Base-by-base conservation (phyloP, 2,329 filamentous ascomycete species). In the Penicillium vulpinum region DNA sequence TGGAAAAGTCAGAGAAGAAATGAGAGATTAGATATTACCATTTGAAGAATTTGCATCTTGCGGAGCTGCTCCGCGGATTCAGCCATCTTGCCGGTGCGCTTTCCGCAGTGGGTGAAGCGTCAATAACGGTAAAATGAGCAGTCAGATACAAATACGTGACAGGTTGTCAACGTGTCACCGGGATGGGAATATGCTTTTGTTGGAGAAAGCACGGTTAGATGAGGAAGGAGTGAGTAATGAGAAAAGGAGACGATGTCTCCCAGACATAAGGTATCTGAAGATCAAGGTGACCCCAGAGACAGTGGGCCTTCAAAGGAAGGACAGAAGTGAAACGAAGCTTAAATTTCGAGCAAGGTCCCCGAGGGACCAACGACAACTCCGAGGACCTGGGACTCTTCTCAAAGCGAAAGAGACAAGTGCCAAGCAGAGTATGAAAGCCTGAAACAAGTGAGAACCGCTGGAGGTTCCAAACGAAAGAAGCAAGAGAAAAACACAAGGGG, bases 41-140 rank as follows among this genome's bases (percentile, higher is more conserved):
- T 35, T 44, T 44, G 38, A 11, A 51, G 16, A 15, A 18, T 26
- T 16, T 45, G 38, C 49, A 51, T 43, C 29, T 9, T 31, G 28
- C 39, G 49, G 22, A 51, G 49, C 28, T 51, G 39, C 39, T 51
- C 38, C 16, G 26, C 21, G n/a, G 39, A 44, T 21, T 45, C 49
- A 13, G 21, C 24, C 49, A 51, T 51, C 16, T 35, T 51, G 21
- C n/a, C 7, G 38, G n/a, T 31, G 9, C 13, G 16, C n/a, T 51
- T 41, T 18, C 26, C 24, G 13, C 15, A 15, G 26, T 18, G 36
- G 9, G 35, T n/a, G 3, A 29, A 41, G 24, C 2, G 3, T 2
- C 10, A 2, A 33, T 18, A 9, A 51, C 4, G 16, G 16, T 21
- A n/a, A 33, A 5, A 13, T 26, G 15, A 26, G 15, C 4, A 3